phyloP scores from a whole-genome alignment of 371 early-diverging fungal species.

The Rhizopus arrhizus region DNA sequence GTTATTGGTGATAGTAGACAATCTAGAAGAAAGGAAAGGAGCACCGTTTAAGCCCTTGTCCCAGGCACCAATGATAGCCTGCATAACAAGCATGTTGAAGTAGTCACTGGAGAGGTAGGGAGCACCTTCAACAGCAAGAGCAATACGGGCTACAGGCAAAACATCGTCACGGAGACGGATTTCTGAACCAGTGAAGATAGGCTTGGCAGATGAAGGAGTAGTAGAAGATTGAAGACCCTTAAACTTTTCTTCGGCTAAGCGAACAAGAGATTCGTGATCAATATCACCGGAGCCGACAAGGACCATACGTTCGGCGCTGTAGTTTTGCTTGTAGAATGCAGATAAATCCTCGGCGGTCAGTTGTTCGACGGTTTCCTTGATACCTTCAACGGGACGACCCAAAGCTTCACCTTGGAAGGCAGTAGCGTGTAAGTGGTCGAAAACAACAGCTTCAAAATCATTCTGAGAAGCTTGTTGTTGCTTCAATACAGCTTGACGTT shows the following conservation, averaged over 20 bases:
- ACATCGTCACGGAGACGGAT: conserved; percentile 72
- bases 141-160: conserved; percentile 92
- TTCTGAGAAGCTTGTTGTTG: conserved; percentile 97
- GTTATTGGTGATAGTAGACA: conserved; percentile 82
- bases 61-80: conserved; percentile 95
- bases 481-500: conserved; percentile 93
- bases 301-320: conserved; percentile 95
- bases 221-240: conserved; percentile 44
- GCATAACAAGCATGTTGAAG: conserved; percentile 92
- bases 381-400: conserved; percentile 94
- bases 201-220: conserved; percentile 58
- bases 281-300: conserved; percentile 93
- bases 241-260: conserved; percentile 90
- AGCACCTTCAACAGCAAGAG: conserved; percentile 94
- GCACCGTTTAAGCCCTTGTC: conserved; percentile 90
- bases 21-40: conserved; percentile 80
- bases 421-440: conserved; percentile 81
- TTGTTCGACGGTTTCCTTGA: conserved; percentile 87
- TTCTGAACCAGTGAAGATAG: conserved; percentile 88
- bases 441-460: conserved; percentile 91
- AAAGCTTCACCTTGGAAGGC: conserved; percentile 92
- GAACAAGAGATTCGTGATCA: conserved; percentile 90
- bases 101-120: conserved; percentile 95
- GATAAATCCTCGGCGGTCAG: conserved; percentile 82
- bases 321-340: conserved; percentile 87